phyloP scores from a whole-genome alignment of 1,284 basidiomycete species.

The Trichosporon sp. region DNA sequence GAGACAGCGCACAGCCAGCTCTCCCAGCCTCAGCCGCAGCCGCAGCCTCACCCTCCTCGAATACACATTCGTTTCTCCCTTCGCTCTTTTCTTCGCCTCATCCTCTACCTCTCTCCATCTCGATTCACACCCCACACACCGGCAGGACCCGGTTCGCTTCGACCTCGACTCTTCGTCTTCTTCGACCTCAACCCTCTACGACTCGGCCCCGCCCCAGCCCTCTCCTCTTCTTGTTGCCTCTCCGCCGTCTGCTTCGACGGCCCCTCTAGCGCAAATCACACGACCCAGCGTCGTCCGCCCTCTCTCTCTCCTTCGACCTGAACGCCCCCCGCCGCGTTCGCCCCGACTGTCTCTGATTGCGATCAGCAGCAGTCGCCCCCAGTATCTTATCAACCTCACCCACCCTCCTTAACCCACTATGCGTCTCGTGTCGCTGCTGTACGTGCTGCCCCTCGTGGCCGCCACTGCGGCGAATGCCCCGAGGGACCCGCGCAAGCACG shows the following conservation, averaged over 20 bases:
- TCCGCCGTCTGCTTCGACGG: not conserved
- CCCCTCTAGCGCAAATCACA: not conserved
- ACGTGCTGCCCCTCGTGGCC: constrained; percentile 1
- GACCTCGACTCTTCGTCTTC: not conserved
- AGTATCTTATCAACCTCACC: not conserved
- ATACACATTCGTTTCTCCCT: not conserved
- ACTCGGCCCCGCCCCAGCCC: not conserved
- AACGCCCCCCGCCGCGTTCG: not conserved
- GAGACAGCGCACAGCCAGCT: not conserved
- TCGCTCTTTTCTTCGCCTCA: not conserved
- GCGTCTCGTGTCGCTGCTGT: constrained; percentile 1
- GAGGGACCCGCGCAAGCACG: not conserved
- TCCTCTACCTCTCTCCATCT: not conserved
- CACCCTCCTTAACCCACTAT: not conserved
- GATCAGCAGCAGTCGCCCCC: not conserved
- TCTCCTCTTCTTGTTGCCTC: not conserved
- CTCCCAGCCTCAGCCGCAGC: not conserved
- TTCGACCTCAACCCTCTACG: not conserved
- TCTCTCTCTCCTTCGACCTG: not conserved
- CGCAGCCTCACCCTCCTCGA: not conserved
- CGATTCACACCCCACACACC: not conserved
- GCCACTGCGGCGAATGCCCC: not conserved
- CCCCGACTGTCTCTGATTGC: not conserved
- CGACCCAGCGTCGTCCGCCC: not conserved
- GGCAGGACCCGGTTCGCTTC: not conserved